phyloP scores from a whole-genome alignment of 306 rosid genomes.

The Acacia crassicarpa region DNA sequence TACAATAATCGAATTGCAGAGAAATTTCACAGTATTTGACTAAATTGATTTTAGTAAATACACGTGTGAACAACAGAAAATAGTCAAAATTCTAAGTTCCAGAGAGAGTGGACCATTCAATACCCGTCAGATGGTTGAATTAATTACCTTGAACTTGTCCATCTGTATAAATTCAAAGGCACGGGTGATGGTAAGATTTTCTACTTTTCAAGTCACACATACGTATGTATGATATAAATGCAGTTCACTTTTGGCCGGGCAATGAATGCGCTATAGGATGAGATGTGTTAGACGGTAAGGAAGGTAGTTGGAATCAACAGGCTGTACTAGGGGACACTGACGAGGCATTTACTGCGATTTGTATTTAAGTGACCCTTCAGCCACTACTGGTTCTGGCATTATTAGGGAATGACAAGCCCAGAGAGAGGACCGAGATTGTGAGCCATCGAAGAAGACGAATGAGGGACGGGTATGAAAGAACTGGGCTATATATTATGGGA shows the following conservation, averaged over 20 bases:
- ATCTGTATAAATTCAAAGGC: not conserved
- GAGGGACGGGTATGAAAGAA: not conserved
- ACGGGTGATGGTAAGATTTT: not conserved
- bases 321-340: slow-evolving; percentile 32
- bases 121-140: not conserved
- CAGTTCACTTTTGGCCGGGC: not conserved
- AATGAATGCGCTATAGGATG: slow-evolving; percentile 18
- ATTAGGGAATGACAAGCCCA: slow-evolving; percentile 30
- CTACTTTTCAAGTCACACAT: too few relatives aligned
- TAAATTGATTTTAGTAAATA: not conserved
- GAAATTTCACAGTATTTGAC: not conserved
- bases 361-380: not conserved
- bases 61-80: not conserved
- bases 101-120: not conserved
- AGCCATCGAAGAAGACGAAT: not conserved
- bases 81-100: not conserved
- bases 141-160: not conserved
- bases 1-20: not conserved
- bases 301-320: slow-evolving; percentile 43
- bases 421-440: not conserved
- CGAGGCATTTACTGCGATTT: slow-evolving; percentile 28
- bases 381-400: slow-evolving; percentile 17
- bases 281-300: not conserved
- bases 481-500: not conserved
- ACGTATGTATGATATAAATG: too few relatives aligned